Conservation (phyloP, 257 asterid species). For the Lycium barbarum region DNA sequence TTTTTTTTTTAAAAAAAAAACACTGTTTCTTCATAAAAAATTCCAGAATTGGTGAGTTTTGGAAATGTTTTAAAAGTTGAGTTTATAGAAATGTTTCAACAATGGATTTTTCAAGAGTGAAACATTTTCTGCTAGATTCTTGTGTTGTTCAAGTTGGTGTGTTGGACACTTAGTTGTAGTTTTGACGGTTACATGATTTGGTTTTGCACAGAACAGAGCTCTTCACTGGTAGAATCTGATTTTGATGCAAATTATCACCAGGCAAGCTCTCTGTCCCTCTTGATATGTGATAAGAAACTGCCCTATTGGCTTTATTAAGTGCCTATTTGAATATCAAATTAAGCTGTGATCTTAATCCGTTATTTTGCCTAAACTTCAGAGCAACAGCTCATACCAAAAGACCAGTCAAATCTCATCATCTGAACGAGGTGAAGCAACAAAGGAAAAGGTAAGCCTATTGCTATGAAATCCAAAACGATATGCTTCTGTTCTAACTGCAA, state of each 20-base stretch:
- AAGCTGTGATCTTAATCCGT: slow-evolving; percentile 28
- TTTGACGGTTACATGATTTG: slow-evolving; percentile 38
- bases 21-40: background rate
- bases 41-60: slow-evolving; percentile 7
- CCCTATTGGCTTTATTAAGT: background rate
- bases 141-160: slow-evolving; percentile 7
- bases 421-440: slow-evolving; percentile 43
- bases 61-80: background rate
- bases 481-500: background rate
- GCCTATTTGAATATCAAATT: slow-evolving; percentile 20
- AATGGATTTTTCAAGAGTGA: background rate
- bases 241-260: slow-evolving; percentile 48
- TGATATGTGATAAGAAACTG: slow-evolving; percentile 4
- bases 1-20: background rate
- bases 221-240: slow-evolving; percentile 37
- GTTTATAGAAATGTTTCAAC: slow-evolving; percentile 10
- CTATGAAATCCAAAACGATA: background rate
- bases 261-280: slow-evolving; percentile 32
- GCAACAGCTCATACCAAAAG: slow-evolving; percentile 42
- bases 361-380: slow-evolving; percentile 48
- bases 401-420: slow-evolving; percentile 45
- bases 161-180: background rate
- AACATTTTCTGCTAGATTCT: slow-evolving; percentile 18
- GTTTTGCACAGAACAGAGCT: slow-evolving; percentile 62
- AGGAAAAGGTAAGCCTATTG: slow-evolving; percentile 53